Evolutionary conservation across 2,329 filamentous ascomycete species (phyloP).

Genomic region (Claviceps purpurea): DNA sequence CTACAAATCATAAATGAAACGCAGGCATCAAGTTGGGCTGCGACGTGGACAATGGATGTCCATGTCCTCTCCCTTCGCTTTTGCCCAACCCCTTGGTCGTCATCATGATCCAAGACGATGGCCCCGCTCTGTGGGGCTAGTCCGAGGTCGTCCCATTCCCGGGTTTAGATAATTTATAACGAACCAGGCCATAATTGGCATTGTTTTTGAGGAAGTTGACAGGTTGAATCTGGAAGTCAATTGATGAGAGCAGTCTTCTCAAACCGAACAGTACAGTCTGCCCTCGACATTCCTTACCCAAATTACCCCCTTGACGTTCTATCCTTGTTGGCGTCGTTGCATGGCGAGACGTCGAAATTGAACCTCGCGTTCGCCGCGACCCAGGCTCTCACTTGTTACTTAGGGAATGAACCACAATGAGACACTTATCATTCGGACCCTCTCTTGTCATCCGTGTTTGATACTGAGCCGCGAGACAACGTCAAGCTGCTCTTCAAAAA

Average conservation of each 20-base stretch:
- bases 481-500: no score
- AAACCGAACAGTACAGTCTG: not conserved
- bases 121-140: not conserved
- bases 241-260: no score
- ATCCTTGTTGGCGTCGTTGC: not conserved
- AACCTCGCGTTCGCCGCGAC: not conserved
- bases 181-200: not conserved
- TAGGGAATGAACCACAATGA: not conserved
- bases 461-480: not conserved
- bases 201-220: not conserved
- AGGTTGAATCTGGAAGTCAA: no score
- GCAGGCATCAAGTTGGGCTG: no score
- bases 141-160: not conserved
- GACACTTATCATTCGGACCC: not conserved
- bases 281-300: not conserved
- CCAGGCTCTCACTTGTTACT: not conserved
- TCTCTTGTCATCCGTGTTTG: not conserved
- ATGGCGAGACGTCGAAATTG: not conserved
- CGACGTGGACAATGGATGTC: not conserved
- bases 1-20: no score
- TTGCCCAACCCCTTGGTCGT: not conserved
- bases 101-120: not conserved
- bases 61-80: not conserved
- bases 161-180: not conserved
- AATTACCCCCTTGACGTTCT: not conserved